A percentile compares a stretch with the other conserved stretches of the same genome.
phyloP scores from a whole-genome alignment of 306 rosid genomes.

The Prunus mongolica region DNA sequence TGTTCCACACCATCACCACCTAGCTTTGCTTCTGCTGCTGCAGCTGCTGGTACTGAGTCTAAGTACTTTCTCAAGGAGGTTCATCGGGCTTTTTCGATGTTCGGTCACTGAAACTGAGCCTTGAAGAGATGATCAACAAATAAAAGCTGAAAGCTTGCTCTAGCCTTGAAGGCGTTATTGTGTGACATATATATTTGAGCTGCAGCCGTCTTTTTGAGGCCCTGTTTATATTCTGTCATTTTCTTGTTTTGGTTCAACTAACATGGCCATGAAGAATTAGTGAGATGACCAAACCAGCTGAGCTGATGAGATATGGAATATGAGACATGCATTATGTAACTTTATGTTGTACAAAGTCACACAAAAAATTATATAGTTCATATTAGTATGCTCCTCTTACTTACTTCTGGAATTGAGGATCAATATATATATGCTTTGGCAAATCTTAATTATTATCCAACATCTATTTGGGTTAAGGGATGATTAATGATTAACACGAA shows the following conservation, averaged over 20 bases:
- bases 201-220: constrained; percentile 3
- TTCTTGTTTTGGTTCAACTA: background rate
- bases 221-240: background rate
- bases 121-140: background rate
- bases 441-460: too few relatives aligned
- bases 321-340: background rate
- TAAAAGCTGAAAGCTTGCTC: background rate
- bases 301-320: background rate
- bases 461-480: too few relatives aligned
- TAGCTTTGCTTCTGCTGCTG: constrained; percentile 3
- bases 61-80: constrained; percentile 30
- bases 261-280: constrained; percentile 11
- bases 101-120: constrained; percentile 14
- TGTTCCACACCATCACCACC: background rate
- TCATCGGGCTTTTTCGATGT: constrained; percentile 24
- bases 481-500: too few relatives aligned
- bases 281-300: constrained; percentile 6
- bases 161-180: background rate
- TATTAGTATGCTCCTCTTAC: background rate
- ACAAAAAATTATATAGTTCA: background rate
- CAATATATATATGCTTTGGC: too few relatives aligned
- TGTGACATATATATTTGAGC: background rate
- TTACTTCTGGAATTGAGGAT: background rate
- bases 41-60: background rate
- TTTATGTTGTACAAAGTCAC: background rate